Percentiles rank a stretch among this genome's conserved stretches.
phyloP scores from a whole-genome alignment of 805 yeast species.

The Ogataea kodamae region DNA sequence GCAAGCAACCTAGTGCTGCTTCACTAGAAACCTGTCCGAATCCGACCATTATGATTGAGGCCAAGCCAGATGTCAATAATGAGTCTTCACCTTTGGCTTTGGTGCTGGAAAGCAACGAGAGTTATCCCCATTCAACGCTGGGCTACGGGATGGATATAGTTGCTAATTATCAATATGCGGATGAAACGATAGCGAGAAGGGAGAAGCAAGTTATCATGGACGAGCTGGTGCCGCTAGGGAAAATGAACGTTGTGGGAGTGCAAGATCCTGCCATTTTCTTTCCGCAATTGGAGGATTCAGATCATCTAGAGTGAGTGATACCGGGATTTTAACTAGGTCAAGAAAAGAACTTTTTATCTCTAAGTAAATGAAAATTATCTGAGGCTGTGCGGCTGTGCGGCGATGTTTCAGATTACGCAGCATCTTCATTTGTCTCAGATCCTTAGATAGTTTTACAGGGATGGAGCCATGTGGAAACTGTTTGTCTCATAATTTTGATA shows the following conservation, averaged over 20 bases:
- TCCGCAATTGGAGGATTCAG: conserved; percentile 5
- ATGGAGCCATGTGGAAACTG: not conserved
- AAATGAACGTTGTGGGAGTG: conserved; percentile 9
- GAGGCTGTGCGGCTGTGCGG: conserved; percentile 10
- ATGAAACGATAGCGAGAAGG: conserved; percentile 9
- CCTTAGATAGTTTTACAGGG: no score
- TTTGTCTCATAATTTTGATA: conserved; percentile 23
- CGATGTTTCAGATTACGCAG: conserved; percentile 5
- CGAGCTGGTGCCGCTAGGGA: conserved; percentile 1
- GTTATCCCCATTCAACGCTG: conserved; percentile 9
- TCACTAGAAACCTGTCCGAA: conserved; percentile 15
- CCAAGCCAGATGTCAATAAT: conserved; percentile 14
- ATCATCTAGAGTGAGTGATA: conserved; percentile 8
- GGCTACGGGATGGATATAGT: conserved; percentile 22
- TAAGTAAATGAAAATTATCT: no score
- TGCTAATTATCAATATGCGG: conserved; percentile 18
- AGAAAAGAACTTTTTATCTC: no score
- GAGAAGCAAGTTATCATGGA: conserved; percentile 2
- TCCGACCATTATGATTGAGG: conserved; percentile 19
- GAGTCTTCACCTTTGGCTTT: conserved; percentile 16
- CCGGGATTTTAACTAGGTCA: no score
- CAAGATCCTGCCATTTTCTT: conserved; percentile 8
- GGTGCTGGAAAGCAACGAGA: conserved; percentile 18
- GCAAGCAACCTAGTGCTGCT: conserved; percentile 5
- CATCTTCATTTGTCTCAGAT: conserved; percentile 5